Evolutionary conservation across 441 rosid genomes (phyloP).

Genomic region (Eutrema salsugineum): DNA sequence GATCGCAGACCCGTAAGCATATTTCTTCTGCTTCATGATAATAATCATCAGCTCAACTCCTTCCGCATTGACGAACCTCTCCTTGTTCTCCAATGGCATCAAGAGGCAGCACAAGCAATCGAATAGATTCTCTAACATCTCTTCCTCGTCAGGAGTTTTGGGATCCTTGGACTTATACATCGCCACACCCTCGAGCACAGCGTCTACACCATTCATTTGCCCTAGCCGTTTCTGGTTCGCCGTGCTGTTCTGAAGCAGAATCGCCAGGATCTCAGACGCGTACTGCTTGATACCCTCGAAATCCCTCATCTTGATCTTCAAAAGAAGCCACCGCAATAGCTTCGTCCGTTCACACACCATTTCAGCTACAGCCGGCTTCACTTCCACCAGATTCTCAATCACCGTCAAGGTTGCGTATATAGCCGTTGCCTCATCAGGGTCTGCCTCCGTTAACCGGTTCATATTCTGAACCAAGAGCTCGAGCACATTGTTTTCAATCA

Average conservation of each 20-base stretch:
- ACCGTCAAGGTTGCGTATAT: slow-evolving; percentile 74
- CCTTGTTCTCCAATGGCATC: slow-evolving; percentile 99
- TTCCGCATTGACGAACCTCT: slow-evolving; percentile 93
- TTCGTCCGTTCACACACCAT: slow-evolving; percentile 89
- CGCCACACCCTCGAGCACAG: slow-evolving; percentile 87
- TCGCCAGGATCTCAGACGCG: slow-evolving; percentile 91
- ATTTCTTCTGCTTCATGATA: slow-evolving; percentile 97
- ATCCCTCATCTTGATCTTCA: slow-evolving; percentile 80
- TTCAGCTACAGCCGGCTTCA: slow-evolving; percentile 91
- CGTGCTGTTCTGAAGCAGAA: slow-evolving; percentile 75
- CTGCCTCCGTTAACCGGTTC: slow-evolving; percentile 72
- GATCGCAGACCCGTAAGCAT: slow-evolving; percentile 90
- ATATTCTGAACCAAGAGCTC: slow-evolving; percentile 92
- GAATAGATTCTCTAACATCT: slow-evolving; percentile 94
- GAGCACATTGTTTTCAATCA: slow-evolving; percentile 83
- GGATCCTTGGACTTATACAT: slow-evolving; percentile 95
- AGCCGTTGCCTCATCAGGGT: slow-evolving; percentile 82
- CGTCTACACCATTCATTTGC: slow-evolving; percentile 96
- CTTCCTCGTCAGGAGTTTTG: slow-evolving; percentile 88
- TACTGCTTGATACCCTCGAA: slow-evolving; percentile 92
- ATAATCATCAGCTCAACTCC: slow-evolving; percentile 99
- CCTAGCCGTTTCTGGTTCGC: slow-evolving; percentile 89
- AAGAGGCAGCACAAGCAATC: slow-evolving; percentile 86
- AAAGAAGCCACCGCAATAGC: slow-evolving; percentile 71
- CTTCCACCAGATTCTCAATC: slow-evolving; percentile 94